Conservation (phyloP, 2,329 filamentous ascomycete genomes). For the Botrytis medusae region DNA sequence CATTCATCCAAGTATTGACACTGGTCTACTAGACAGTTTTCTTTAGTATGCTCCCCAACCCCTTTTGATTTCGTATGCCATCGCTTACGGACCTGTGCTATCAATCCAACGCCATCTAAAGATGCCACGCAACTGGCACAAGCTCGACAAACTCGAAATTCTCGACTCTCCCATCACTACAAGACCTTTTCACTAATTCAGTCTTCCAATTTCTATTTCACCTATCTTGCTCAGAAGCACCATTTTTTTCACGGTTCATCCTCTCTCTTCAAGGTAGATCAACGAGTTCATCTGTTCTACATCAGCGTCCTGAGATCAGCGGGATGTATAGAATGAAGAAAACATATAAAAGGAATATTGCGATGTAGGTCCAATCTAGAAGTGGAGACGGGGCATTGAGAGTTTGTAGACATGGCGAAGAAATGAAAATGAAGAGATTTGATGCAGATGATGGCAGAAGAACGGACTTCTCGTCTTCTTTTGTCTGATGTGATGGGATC, state of each 20-base stretch:
- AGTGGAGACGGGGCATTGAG: background rate
- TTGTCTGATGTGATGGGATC: background rate
- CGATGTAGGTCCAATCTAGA: background rate
- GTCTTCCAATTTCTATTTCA: too few relatives aligned
- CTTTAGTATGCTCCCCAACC: background rate
- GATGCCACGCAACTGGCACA: background rate
- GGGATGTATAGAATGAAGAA: background rate
- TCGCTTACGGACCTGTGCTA: background rate
- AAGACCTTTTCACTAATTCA: background rate
- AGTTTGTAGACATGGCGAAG: background rate
- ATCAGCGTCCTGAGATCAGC: background rate
- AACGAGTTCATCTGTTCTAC: background rate
- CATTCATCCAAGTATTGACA: background rate
- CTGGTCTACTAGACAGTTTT: background rate
- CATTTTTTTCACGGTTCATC: background rate
- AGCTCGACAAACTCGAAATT: background rate
- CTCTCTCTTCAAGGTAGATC: background rate
- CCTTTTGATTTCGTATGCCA: background rate
- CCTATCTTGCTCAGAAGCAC: too few relatives aligned
- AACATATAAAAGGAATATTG: background rate
- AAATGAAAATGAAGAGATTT: background rate
- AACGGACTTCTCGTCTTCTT: slow-evolving; percentile 5
- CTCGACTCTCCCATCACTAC: background rate
- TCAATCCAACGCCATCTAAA: background rate
- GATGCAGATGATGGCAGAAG: background rate